Percentiles rank a stretch among this genome's conserved stretches.
phyloP scores from a whole-genome alignment of 495 filamentous ascomycete species.

The Daldinia bambusicola region DNA sequence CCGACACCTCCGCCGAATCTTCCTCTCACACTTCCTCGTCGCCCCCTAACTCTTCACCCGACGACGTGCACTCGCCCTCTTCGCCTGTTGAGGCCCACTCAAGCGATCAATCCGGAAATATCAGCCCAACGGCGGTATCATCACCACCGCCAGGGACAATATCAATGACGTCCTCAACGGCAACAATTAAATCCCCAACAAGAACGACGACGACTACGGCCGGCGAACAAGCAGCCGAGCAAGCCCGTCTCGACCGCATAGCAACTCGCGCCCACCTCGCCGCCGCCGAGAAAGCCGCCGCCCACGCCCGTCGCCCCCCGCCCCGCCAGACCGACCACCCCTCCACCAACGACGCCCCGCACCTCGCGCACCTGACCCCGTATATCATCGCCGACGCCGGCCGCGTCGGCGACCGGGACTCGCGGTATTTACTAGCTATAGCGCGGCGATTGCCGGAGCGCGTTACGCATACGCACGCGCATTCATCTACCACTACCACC shows the following conservation, averaged over 20 bases:
- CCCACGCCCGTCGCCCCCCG: conserved; percentile 56
- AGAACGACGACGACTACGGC: conserved; percentile 46
- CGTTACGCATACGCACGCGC: not conserved
- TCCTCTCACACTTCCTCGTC: conserved; percentile 27
- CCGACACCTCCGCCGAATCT: conserved; percentile 21
- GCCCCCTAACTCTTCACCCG: conserved; percentile 38
- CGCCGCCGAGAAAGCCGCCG: conserved; percentile 58
- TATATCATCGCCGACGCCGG: conserved; percentile 67
- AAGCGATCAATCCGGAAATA: conserved; percentile 20
- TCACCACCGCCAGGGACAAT: not conserved
- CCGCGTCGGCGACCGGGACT: conserved; percentile 68
- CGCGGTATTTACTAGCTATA: conserved; percentile 78
- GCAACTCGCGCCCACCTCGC: conserved; percentile 58
- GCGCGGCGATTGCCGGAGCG: conserved; percentile 62
- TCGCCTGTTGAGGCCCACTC: conserved; percentile 35
- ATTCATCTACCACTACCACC: conserved; percentile 2
- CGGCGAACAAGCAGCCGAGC: conserved; percentile 59
- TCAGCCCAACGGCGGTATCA: conserved; percentile 11
- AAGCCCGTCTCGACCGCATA: conserved; percentile 63
- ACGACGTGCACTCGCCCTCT: conserved; percentile 43
- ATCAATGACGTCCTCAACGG: conserved; percentile 37
- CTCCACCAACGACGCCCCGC: conserved; percentile 57
- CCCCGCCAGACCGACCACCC: conserved; percentile 60
- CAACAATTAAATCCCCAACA: conserved; percentile 29
- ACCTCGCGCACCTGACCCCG: conserved; percentile 58